phyloP scores from a whole-genome alignment of 805 yeast genomes.

The Suhomyces pyralidae region DNA sequence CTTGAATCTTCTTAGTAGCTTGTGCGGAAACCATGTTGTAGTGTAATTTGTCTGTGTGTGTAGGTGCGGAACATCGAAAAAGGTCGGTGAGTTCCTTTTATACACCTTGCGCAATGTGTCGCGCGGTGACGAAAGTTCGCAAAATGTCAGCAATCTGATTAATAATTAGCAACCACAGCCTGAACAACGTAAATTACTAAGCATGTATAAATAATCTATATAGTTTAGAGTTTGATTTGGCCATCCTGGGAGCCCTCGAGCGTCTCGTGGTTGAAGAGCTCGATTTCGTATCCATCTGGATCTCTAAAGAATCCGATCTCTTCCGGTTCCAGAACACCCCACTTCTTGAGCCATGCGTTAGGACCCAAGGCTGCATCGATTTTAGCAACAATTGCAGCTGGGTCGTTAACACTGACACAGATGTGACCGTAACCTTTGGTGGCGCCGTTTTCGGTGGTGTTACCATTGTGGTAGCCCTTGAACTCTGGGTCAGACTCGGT shows the following conservation, averaged over 20 bases:
- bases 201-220: not conserved
- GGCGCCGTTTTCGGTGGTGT: conserved; percentile 48
- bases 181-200: not conserved
- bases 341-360: conserved; percentile 55
- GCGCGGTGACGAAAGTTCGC: not conserved
- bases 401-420: conserved; percentile 66
- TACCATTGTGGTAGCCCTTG: conserved; percentile 77
- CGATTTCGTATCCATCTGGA: conserved; percentile 88
- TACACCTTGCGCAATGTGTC: not conserved
- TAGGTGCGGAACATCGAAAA: no score
- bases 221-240: not conserved
- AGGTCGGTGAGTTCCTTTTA: not conserved
- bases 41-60: no score
- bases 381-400: conserved; percentile 53
- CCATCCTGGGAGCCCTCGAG: conserved; percentile 7
- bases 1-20: conserved; percentile 55
- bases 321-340: conserved; percentile 49
- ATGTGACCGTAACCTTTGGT: conserved; percentile 87
- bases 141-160: not conserved
- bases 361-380: conserved; percentile 46
- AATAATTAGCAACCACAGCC: not conserved
- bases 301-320: conserved; percentile 73
- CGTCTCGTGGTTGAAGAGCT: conserved; percentile 51
- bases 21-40: conserved; percentile 56
- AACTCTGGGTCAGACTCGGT: conserved; percentile 77